These are phyloP conservation scores for Polychytrium aggregatum DNA, from an alignment of 192 early-diverging fungal genomes.

Conservation along the genomic window DNA sequence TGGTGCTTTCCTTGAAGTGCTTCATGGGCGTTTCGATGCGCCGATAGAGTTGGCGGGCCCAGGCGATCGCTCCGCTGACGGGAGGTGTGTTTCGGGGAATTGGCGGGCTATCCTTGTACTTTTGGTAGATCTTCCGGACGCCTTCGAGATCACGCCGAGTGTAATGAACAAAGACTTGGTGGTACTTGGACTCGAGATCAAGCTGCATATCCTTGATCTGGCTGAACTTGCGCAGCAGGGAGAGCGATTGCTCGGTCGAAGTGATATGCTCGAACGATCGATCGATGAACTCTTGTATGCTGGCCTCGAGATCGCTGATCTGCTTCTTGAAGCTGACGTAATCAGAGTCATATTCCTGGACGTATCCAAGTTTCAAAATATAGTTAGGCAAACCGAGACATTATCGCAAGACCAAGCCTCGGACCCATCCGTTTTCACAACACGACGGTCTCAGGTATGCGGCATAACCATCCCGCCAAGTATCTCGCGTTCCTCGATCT, in stretches of 20 bases:
- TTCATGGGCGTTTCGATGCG: slow-evolving; percentile 50
- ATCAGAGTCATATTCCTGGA: slow-evolving; percentile 57
- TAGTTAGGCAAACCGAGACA: too few relatives aligned
- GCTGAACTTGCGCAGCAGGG: slow-evolving; percentile 40
- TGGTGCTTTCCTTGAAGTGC: slow-evolving; percentile 40
- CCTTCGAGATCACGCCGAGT: slow-evolving; percentile 48
- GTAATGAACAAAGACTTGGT: slow-evolving; percentile 51
- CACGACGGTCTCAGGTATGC: too few relatives aligned
- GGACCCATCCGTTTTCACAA: too few relatives aligned
- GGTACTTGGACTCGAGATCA: slow-evolving; percentile 57
- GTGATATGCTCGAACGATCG: slow-evolving; percentile 48
- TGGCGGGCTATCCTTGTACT: slow-evolving; percentile 45
- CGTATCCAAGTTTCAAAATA: too few relatives aligned
- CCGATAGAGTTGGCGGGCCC: slow-evolving; percentile 51
- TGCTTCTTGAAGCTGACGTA: slow-evolving; percentile 56
- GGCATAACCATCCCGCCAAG: too few relatives aligned
- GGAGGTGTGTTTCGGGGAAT: slow-evolving; percentile 51
- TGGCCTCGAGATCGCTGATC: slow-evolving; percentile 46
- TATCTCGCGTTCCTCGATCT: too few relatives aligned
- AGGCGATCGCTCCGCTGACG: slow-evolving; percentile 47
- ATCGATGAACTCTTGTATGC: slow-evolving; percentile 53
- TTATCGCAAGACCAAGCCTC: too few relatives aligned
- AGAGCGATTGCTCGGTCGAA: slow-evolving; percentile 49
- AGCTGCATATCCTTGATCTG: slow-evolving; percentile 56
- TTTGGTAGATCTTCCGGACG: slow-evolving; percentile 51